These are phyloP conservation scores for Ceratocystis variospora DNA, from an alignment of 2,329 filamentous ascomycete species.

Conservation along the genomic window DNA sequence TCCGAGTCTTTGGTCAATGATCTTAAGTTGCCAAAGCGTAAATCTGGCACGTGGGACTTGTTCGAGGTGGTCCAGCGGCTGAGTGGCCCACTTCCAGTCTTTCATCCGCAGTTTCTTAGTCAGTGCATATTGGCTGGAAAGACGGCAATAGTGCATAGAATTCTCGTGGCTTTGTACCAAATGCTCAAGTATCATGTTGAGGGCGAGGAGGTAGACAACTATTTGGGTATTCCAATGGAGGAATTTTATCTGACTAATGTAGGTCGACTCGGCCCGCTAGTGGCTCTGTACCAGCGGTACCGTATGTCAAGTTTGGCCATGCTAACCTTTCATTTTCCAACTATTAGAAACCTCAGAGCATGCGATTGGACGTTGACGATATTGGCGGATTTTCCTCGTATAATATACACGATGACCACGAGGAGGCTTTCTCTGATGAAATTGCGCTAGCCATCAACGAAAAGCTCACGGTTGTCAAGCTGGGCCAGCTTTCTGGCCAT, in stretches of 20 bases:
- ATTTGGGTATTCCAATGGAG: constrained; percentile 52
- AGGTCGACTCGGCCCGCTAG: constrained; percentile 21
- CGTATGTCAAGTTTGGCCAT: constrained; percentile 10
- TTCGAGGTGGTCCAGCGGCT: constrained; percentile 72
- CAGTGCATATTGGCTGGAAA: constrained; percentile 80
- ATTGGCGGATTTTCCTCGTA: constrained; percentile 13
- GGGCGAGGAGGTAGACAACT: constrained; percentile 66
- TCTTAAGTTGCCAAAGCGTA: constrained; percentile 35
- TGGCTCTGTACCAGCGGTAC: not conserved
- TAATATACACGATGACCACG: constrained; percentile 20
- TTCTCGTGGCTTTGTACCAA: constrained; percentile 58
- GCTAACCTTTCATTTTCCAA: not conserved
- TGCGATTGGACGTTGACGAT: constrained; percentile 5
- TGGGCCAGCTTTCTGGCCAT: constrained; percentile 68
- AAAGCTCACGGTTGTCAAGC: constrained; percentile 56
- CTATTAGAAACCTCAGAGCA: not conserved
- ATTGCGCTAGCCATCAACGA: constrained; percentile 59
- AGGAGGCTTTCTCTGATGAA: constrained; percentile 55
- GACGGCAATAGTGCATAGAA: constrained; percentile 51
- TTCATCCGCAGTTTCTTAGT: constrained; percentile 80
- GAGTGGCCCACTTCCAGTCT: constrained; percentile 77
- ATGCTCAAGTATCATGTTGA: constrained; percentile 71
- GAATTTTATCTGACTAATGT: constrained; percentile 38
- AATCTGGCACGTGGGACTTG: constrained; percentile 48
- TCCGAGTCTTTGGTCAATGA: constrained; percentile 45